Percentiles rank a stretch among this genome's conserved stretches.
Conservation (phyloP, 2,329 filamentous ascomycete species). For the Amesomyces nigricolor region DNA sequence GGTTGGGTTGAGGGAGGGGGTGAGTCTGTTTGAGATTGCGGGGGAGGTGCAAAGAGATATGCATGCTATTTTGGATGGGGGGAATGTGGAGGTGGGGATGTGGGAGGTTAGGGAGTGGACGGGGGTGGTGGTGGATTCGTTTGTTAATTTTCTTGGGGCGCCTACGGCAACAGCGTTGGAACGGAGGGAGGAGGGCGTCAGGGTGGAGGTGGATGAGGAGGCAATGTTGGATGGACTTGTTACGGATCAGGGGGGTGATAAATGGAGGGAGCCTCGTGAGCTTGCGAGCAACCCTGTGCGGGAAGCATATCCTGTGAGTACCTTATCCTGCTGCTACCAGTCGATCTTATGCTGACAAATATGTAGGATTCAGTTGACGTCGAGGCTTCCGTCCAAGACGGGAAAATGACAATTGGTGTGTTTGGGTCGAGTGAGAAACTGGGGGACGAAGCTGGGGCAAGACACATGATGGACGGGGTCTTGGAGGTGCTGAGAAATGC, state of each 20-base stretch:
- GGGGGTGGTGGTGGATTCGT: slow-evolving; percentile 61
- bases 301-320: slow-evolving; percentile 32
- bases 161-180: no score
- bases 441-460: neutral
- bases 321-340: neutral
- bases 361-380: slow-evolving; percentile 23
- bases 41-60: slow-evolving; percentile 62
- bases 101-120: slow-evolving; percentile 73
- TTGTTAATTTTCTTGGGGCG: slow-evolving; percentile 89
- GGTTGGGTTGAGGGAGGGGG: slow-evolving; percentile 37
- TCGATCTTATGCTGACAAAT: neutral
- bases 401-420: slow-evolving; percentile 23
- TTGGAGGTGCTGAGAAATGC: slow-evolving; percentile 3
- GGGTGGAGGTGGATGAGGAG: neutral
- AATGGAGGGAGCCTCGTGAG: neutral
- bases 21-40: slow-evolving; percentile 47
- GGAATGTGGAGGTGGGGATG: slow-evolving; percentile 55
- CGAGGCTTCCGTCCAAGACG: slow-evolving; percentile 20
- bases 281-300: slow-evolving; percentile 26
- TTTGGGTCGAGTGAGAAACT: slow-evolving; percentile 20
- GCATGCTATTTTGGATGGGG: slow-evolving; percentile 49
- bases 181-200: neutral
- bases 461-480: slow-evolving; percentile 10
- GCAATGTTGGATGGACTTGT: neutral
- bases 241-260: neutral